phyloP scores from a whole-genome alignment of 2,329 filamentous ascomycete species.

The Epichloe gansuensis region DNA sequence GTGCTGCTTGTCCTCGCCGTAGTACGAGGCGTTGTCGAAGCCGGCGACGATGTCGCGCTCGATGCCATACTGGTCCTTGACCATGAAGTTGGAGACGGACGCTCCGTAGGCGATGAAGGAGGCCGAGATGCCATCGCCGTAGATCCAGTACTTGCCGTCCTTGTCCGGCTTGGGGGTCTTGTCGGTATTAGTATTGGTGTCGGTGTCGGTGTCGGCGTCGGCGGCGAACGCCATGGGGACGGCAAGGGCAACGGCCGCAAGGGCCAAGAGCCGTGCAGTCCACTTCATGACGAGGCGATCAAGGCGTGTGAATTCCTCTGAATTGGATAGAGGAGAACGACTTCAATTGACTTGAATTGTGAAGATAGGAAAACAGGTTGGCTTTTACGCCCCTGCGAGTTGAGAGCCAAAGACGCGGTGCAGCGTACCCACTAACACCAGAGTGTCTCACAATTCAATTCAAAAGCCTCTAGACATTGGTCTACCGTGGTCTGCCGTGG shows the following conservation, averaged over 20 bases:
- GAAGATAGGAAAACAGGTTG: not conserved
- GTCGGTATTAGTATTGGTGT: conserved; percentile 6
- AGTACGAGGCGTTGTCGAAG: conserved; percentile 66
- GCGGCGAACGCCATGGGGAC: conserved; percentile 9
- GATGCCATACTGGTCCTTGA: conserved; percentile 56
- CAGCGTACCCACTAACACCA: not conserved
- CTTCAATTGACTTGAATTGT: not conserved
- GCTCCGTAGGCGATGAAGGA: conserved; percentile 66
- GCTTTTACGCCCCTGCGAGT: not conserved
- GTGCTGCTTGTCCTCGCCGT: conserved; percentile 50
- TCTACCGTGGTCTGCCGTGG: no score
- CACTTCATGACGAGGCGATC: conserved; percentile 12
- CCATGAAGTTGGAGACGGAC: conserved; percentile 57
- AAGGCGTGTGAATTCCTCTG: not conserved
- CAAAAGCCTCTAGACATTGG: no score
- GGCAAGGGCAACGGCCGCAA: conserved; percentile 10
- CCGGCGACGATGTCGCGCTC: conserved; percentile 60
- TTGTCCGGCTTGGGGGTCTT: conserved; percentile 31
- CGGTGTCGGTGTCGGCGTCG: not conserved
- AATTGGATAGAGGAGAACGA: not conserved
- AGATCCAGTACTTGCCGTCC: conserved; percentile 61
- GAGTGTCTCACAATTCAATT: not conserved
- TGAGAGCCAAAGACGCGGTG: not conserved
- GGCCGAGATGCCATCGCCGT: conserved; percentile 52
- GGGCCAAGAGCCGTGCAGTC: conserved; percentile 7